Evolutionary conservation across 2,329 filamentous ascomycete genomes (phyloP).

Genomic region (Colletotrichum zoysiae): DNA sequence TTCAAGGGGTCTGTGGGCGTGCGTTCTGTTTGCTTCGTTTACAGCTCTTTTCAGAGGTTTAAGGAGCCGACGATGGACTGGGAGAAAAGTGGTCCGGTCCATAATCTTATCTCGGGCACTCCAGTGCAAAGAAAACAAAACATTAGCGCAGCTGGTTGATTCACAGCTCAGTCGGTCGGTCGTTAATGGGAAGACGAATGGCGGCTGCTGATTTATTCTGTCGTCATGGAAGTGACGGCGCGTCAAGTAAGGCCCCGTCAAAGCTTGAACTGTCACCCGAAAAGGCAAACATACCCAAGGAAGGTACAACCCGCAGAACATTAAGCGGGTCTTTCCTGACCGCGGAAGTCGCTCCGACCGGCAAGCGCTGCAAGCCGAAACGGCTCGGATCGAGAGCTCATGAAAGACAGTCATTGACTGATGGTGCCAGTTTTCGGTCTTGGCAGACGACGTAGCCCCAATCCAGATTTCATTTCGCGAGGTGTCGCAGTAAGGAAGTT

Average conservation of each 20-base stretch:
- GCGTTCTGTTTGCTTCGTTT: neutral
- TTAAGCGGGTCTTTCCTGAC: neutral
- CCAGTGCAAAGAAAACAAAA: neutral
- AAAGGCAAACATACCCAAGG: neutral
- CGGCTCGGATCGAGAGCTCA: conserved; percentile 4
- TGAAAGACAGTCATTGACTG: neutral
- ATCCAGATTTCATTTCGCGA: conserved; percentile 19
- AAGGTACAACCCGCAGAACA: neutral
- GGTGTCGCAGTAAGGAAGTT: neutral
- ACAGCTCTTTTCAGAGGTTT: neutral
- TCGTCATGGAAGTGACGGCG: neutral
- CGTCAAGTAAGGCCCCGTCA: too few relatives aligned
- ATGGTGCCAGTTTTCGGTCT: neutral
- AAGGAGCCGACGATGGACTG: neutral
- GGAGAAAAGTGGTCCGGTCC: too few relatives aligned
- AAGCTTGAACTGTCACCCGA: neutral
- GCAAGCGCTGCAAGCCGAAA: neutral
- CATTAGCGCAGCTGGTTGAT: neutral
- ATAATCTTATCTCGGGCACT: too few relatives aligned
- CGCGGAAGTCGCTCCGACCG: neutral
- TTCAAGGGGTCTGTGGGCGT: neutral
- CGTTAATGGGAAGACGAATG: neutral
- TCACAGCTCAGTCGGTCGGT: neutral
- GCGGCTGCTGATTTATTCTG: neutral
- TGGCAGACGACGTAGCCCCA: neutral